Base-by-base conservation (phyloP, 1,139 yeast species). In the Pichia sp. region DNA sequence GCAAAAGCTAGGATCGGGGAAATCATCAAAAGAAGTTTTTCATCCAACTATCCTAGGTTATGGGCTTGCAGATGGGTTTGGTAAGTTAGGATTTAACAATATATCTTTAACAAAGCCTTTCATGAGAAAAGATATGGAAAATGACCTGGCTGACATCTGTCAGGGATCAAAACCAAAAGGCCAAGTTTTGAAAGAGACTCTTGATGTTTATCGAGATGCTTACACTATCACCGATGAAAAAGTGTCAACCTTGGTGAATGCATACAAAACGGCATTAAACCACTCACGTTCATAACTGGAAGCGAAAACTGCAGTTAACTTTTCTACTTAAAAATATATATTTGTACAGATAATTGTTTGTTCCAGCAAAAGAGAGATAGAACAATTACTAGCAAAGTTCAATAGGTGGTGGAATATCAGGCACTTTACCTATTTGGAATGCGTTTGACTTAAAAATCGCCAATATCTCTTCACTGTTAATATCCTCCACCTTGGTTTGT, bases 11-110 rank as follows among this genome's bases (percentile, higher is more conserved):
- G 63, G 64, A 5, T 59, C 64, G 3, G 77, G 77, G 54, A 62
- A 75, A 70, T 59, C 68, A 51, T 59, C 61, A 45, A 68, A 66
- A 61, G 79, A 72, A 56, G 72, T 72, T 59, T 69, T 93, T 26
- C 73, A 87, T 1, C 99, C 99, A 0, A 85, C 97, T 0, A 81
- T 81, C 10, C 72, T 95, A 8, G 99, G 99, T 0, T 82, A 87
- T 72, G 93, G 95, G 0, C 72, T 95, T 10, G 93, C 90, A 30
- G 95, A 87, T 65, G 97, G 97, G 1, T 90, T 93, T 68, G 90
- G 89, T 57, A 78, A 79, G 46, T 81, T 95, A 60, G 90, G 87
- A 8, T 78, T 89, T 53, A 86, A 84, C 59, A 75, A 78, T 53
- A 75, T 82, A 52, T 88, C 96, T 1, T 74, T 95, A 56, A 85